Percentiles rank a stretch among this genome's conserved stretches.
Conservation (phyloP, 441 rosid species). For the Melastoma candidum region DNA sequence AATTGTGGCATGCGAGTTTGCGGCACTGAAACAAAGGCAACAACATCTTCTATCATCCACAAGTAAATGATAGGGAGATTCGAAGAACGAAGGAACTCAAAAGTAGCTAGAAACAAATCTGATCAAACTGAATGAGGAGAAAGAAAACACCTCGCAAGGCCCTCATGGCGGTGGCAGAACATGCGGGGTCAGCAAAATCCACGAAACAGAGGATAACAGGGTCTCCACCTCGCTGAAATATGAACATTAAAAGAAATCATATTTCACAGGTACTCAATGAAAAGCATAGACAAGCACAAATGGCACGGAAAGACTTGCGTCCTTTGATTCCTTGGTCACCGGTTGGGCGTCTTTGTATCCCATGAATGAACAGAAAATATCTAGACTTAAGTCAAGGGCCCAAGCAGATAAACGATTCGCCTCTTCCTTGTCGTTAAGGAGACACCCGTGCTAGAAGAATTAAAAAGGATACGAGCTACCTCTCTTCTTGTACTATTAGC, state of each 20-base stretch:
- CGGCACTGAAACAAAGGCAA: no score
- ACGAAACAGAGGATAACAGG: constrained; percentile 52
- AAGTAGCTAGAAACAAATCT: constrained; percentile 4
- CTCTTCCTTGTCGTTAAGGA: no score
- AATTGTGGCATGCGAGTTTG: no score
- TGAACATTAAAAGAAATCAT: not conserved
- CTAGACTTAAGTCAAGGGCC: constrained; percentile 35
- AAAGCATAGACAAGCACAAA: not conserved
- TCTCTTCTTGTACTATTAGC: constrained; percentile 59
- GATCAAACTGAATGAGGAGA: not conserved
- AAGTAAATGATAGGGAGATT: no score
- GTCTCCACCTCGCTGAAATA: constrained; percentile 70
- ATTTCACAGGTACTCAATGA: constrained; percentile 4
- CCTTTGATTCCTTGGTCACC: constrained; percentile 63
- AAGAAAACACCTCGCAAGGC: constrained; percentile 19
- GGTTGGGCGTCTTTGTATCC: constrained; percentile 76
- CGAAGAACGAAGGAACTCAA: no score
- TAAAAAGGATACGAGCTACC: constrained; percentile 81
- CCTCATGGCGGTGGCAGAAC: constrained; percentile 86
- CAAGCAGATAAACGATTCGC: constrained; percentile 2
- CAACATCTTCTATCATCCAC: no score
- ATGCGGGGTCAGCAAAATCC: constrained; percentile 33
- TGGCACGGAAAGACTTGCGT: constrained; percentile 28
- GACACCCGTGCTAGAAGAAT: not conserved
- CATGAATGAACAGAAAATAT: constrained; percentile 76